A percentile compares a stretch with the other conserved stretches of the same genome.
These are phyloP conservation scores for Lasiodiplodia hormozganensis DNA, from an alignment of 2,329 filamentous ascomycete species.

Conservation along the genomic window DNA sequence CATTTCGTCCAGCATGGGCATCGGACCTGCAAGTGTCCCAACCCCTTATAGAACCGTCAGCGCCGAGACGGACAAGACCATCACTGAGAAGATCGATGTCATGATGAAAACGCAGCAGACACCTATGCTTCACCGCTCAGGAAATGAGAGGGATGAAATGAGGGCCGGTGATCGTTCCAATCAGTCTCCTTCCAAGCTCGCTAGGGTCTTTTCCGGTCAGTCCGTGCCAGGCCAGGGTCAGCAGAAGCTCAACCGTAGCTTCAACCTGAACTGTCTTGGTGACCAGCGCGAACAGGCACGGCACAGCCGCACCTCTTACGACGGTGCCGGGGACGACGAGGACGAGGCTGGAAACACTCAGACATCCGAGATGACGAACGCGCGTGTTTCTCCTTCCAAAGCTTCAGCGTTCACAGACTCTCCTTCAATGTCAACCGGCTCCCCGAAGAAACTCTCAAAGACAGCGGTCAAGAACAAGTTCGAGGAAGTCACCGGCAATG, in stretches of 20 bases:
- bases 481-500: constrained; percentile 55
- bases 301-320: constrained; percentile 42
- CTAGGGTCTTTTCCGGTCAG: constrained; percentile 31
- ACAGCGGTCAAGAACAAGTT: constrained; percentile 56
- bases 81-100: constrained; percentile 11
- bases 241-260: constrained; percentile 39
- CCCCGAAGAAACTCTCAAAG: constrained; percentile 46
- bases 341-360: constrained; percentile 38
- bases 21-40: constrained; percentile 4
- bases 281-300: constrained; percentile 33
- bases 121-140: constrained; percentile 25
- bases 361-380: constrained; percentile 32
- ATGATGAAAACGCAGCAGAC: constrained; percentile 1
- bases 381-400: constrained; percentile 35
- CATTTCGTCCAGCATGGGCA: constrained; percentile 23
- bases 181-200: constrained; percentile 35
- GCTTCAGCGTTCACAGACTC: constrained; percentile 34
- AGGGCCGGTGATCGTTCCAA: not conserved
- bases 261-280: constrained; percentile 35
- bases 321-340: constrained; percentile 49
- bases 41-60: constrained; percentile 2
- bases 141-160: constrained; percentile 22
- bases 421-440: constrained; percentile 37
- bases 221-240: constrained; percentile 34
- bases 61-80: not conserved